Base-by-base conservation (phyloP, 2,329 filamentous ascomycete species). In the Colletotrichum siamense region DNA sequence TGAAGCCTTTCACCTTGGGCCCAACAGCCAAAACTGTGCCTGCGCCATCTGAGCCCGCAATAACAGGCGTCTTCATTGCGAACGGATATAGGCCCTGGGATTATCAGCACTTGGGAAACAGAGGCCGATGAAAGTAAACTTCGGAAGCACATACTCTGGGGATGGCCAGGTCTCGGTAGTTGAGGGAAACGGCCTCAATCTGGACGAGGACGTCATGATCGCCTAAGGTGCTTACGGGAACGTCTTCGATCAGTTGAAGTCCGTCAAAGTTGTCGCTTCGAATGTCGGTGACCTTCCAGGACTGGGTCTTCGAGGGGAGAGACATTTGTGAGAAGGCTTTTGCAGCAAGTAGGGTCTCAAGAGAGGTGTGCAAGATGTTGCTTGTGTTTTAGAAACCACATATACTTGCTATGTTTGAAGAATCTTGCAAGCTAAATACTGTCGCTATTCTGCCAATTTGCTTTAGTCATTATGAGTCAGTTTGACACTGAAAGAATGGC, bases 101-200 rank as follows among this genome's bases (percentile, higher is more conserved):
- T 28, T 15, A 28, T 59, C 4, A 28, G 55, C 22, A 26, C 15
- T 15, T 7, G 52, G 24, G 9, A 2, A 55, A 16, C 7, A 3
- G 24, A 13, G 6, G 5, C 10, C 10, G 2, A 15, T 12, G 8
- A 24, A 3, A 55, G 1, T 12, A 2, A 18, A 6, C 4, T 24
- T 12, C 15, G 3, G 13, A 16, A 9, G 15, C 9, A 18, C 55
- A 2, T 16, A 59, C 55, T 3, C 26, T 26, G 15, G 55, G 55
- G 9, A 59, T 59, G 8, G 22, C 22, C 8, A 59, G 22, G 22
- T 59, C 55, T 24, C 24, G 12, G 24, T 28, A 28, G 55, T 59
- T 59, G 8, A 26, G 24, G 12, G 24, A 59, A 18, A 59, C 24
- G 4, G 55, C 22, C 55, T 26, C 7, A 22, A 59, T 59, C 16